phyloP scores from a whole-genome alignment of 2,329 filamentous ascomycete genomes.

The Alternaria triticimaculans region DNA sequence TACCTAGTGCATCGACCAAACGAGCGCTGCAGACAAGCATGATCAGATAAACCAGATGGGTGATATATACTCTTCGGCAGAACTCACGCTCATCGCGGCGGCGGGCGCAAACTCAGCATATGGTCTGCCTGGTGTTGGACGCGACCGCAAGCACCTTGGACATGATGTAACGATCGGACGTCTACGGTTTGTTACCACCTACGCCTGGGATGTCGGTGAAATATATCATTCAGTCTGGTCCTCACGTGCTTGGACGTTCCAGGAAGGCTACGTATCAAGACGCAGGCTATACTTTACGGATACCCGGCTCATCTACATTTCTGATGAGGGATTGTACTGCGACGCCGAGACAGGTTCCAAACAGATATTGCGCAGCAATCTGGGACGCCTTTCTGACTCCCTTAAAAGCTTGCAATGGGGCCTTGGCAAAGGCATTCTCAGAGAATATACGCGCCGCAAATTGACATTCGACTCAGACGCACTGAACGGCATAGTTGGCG shows the following conservation, averaged over 20 bases:
- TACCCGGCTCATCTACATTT: fast-evolving
- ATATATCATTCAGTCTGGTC: background rate
- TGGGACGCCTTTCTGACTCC: too few species aligned
- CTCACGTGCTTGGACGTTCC: background rate
- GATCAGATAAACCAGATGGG: background rate
- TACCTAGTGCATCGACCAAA: background rate
- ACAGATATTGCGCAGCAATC: too few species aligned
- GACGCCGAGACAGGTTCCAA: background rate
- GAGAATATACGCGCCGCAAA: background rate
- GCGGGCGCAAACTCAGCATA: background rate
- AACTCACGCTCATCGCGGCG: background rate
- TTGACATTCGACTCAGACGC: background rate
- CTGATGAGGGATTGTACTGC: fast-evolving
- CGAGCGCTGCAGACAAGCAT: background rate
- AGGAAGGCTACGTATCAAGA: background rate
- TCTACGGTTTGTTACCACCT: background rate
- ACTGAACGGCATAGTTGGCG: background rate
- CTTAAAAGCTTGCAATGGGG: too few species aligned
- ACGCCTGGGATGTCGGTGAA: background rate
- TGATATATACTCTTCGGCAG: background rate
- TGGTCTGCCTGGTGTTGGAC: background rate
- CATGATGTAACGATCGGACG: background rate
- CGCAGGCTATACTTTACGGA: background rate
- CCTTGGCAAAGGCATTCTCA: too few species aligned
- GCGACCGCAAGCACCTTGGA: fast-evolving